Evolutionary conservation across 805 yeast genomes (phyloP), one percentile per base, ranked within the genome.

Genomic region (Barnettozyma sucrosica): DNA sequence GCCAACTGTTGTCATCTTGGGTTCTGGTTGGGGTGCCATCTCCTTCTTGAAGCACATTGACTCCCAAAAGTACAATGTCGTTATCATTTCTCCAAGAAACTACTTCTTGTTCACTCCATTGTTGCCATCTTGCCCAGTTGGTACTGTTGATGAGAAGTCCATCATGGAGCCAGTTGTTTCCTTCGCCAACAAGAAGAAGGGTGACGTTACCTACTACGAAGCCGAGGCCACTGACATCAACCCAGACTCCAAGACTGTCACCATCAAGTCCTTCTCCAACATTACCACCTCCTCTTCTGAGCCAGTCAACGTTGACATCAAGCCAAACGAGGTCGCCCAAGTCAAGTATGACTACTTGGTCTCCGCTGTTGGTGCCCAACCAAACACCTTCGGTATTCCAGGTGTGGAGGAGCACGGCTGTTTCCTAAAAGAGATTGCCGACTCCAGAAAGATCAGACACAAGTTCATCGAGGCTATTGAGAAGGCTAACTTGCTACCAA

Each of bases 1-100:
- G 52, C 70, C 70, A 59, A 70, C 71, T 19, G 45, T 72, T 50
- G 93, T 92, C 45, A 82, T 77, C 67, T 79, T 79, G 63, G 95
- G 95, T 52, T 81, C 96, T 20, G 98, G 97, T 46, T 90, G 98
- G 98, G 97, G 96, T 51, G 79, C 95, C 11, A 83, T 90, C 46
- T 82, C 96, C 7, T 70, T 89, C 51, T 75, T 90, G 68, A 88
- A 87, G 71, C 79, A 81, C 63, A 72, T 90, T 65, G 97, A 90
- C 66, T 84, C 97, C 37, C 73, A 90, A 42, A 74, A 83, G 66
- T 90, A 89, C 71, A 88, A 92, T 64, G 97, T 90, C 44, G 81
- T 89, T 43, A 81, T 90, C 48, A 85, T 90, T 41, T 88, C 96
- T 37, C 97, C 98, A 53, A 81, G 97, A 72, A 92, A 90, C 75